Percentiles rank a stretch among this genome's conserved stretches.
phyloP scores from a whole-genome alignment of 192 early-diverging fungal species.

The Backusella morwellensis region DNA sequence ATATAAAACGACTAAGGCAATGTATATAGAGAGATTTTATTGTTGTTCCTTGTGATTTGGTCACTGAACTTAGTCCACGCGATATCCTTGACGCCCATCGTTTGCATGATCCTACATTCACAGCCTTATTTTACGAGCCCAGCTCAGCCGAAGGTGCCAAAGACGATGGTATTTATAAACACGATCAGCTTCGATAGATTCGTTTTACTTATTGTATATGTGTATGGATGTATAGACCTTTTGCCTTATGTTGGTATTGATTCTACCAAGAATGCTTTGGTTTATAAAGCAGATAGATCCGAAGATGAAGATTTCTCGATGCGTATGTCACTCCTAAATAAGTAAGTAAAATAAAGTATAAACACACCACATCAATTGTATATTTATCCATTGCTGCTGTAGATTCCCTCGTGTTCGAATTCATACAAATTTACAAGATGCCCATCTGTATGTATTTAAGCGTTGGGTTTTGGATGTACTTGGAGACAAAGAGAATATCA shows the following conservation, averaged over 20 bases:
- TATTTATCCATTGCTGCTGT: conserved; percentile 42
- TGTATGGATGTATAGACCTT: conserved; percentile 17
- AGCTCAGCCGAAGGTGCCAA: conserved; percentile 69
- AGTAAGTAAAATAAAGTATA: conserved; percentile 22
- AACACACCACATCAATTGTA: background rate
- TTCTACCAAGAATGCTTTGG: conserved; percentile 38
- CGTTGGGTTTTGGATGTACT: conserved; percentile 91
- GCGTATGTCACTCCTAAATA: conserved; percentile 49
- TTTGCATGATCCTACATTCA: conserved; percentile 73
- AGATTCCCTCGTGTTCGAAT: conserved; percentile 82
- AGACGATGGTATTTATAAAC: conserved; percentile 36
- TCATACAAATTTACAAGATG: conserved; percentile 81
- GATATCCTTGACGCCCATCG: conserved; percentile 85
- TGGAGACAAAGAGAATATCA: conserved; percentile 57
- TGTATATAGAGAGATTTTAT: conserved; percentile 77
- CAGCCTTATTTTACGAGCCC: conserved; percentile 80
- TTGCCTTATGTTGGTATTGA: conserved; percentile 54
- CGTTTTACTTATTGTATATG: background rate
- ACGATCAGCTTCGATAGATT: background rate
- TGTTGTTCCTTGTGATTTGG: conserved; percentile 87
- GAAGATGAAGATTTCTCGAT: conserved; percentile 60
- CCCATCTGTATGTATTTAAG: conserved; percentile 92
- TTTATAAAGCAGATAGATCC: conserved; percentile 38
- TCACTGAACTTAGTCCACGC: conserved; percentile 82
- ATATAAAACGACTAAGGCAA: background rate